A percentile compares a stretch with the other conserved stretches of the same genome.
phyloP scores from a whole-genome alignment of 805 yeast genomes.

The Torulaspora maleeae region DNA sequence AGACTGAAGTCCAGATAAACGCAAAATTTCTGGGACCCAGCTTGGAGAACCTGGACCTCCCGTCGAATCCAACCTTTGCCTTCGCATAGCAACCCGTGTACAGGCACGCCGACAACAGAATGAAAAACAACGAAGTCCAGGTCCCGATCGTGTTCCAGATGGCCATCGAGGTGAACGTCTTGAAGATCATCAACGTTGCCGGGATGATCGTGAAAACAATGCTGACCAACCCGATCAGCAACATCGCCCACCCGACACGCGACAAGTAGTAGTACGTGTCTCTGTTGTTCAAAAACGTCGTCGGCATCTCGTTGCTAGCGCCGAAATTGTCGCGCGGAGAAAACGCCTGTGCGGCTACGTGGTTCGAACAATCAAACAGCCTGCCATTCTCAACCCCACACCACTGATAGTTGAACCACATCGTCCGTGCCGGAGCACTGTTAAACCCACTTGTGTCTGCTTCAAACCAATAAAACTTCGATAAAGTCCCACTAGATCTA shows the following conservation, averaged over 20 bases:
- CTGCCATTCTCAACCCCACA: conserved; percentile 42
- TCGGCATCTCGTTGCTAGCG: conserved; percentile 50
- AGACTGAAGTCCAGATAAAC: conserved; percentile 48
- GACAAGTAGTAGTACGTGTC: conserved; percentile 60
- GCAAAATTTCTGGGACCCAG: conserved; percentile 52
- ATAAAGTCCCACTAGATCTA: conserved; percentile 48
- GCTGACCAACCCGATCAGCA: conserved; percentile 53
- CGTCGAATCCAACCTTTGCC: conserved; percentile 47
- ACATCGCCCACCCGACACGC: conserved; percentile 64
- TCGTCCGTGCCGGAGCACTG: conserved; percentile 42
- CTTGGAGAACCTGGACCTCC: conserved; percentile 40
- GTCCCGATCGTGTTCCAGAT: conserved; percentile 19
- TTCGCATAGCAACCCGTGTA: conserved; percentile 53
- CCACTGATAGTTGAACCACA: conserved; percentile 83
- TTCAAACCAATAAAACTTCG: conserved; percentile 71
- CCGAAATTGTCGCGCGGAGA: conserved; percentile 76
- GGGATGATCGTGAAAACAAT: conserved; percentile 46
- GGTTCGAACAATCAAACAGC: conserved; percentile 48
- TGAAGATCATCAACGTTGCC: conserved; percentile 23
- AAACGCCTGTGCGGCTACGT: conserved; percentile 74
- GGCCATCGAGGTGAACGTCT: conserved; percentile 16
- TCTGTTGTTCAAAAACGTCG: conserved; percentile 44
- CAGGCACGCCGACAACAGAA: conserved; percentile 43
- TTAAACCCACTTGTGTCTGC: conserved; percentile 61
- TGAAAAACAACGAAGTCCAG: conserved; percentile 43